Conservation (phyloP, 2,329 filamentous ascomycete species). For the Ceratocystis smalleyi region DNA sequence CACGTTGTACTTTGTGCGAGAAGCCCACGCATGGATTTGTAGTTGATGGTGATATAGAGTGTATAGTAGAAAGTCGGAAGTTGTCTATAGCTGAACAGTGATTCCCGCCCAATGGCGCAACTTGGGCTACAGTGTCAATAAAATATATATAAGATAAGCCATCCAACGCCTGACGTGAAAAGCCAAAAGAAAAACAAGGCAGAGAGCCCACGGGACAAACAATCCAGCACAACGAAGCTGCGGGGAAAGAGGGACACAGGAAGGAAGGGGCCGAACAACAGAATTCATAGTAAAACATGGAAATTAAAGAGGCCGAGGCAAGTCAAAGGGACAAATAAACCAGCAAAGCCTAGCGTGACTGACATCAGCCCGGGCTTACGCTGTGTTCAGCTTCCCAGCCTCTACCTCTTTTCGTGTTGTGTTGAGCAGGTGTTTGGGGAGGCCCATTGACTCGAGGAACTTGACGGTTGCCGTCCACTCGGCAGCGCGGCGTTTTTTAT, state of each 20-base stretch:
- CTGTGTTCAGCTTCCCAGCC: conserved; percentile 42
- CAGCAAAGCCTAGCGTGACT: not conserved
- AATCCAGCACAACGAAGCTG: not conserved
- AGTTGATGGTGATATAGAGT: not conserved
- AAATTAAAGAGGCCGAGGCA: not conserved
- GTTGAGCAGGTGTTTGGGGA: conserved; percentile 43
- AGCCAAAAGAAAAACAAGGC: not conserved
- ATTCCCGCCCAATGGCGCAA: too few species aligned
- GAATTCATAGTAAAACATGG: not conserved
- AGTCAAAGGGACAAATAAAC: not conserved
- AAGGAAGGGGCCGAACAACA: not conserved
- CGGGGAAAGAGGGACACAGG: not conserved
- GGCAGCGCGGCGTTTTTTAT: conserved; percentile 50
- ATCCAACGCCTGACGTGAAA: not conserved
- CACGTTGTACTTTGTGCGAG: not conserved
- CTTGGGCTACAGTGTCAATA: not conserved
- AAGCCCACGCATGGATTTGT: not conserved
- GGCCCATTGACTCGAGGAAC: conserved; percentile 50
- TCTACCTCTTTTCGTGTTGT: conserved; percentile 46
- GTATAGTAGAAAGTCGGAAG: not conserved
- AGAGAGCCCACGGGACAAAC: not conserved
- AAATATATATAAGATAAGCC: not conserved
- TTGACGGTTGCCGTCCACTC: conserved; percentile 64
- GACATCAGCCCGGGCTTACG: conserved; percentile 18
- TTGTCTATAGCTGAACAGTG: not conserved